These are phyloP conservation scores for Pyrus bretschneideri DNA, from an alignment of 306 rosid genomes.

Conservation along the genomic window DNA sequence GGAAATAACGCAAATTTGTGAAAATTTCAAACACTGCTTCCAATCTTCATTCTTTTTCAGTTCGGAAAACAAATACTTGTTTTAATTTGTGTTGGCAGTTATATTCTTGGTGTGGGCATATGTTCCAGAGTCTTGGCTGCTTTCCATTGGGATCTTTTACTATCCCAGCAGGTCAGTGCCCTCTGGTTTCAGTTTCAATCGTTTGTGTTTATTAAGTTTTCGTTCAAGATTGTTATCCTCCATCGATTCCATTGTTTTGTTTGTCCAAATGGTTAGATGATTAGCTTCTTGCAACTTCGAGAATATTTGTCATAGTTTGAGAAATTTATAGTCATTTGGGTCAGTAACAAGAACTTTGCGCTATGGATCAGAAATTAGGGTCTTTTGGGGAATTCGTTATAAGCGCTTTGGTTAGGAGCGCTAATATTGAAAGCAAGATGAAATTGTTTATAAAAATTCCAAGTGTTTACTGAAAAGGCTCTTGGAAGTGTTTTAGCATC, in stretches of 20 bases:
- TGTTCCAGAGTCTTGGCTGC: constrained; percentile 85
- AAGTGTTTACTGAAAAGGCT: background rate
- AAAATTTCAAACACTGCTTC: too few species aligned
- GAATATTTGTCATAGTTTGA: background rate
- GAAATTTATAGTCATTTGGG: background rate
- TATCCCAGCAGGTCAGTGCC: constrained; percentile 73
- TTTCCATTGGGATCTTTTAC: constrained; percentile 71
- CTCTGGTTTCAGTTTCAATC: background rate
- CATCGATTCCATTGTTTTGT: background rate
- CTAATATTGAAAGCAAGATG: background rate
- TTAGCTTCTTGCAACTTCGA: background rate
- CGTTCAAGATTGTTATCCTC: background rate
- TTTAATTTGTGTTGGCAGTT: constrained; percentile 41
- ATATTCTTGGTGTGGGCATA: constrained; percentile 90
- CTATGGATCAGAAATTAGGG: background rate
- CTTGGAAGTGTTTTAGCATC: background rate
- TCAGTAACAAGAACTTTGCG: background rate
- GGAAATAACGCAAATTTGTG: too few species aligned
- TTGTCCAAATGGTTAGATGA: background rate
- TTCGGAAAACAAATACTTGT: background rate
- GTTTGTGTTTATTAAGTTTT: background rate
- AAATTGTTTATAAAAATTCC: background rate
- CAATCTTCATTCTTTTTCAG: too few species aligned
- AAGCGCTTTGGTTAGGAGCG: background rate
- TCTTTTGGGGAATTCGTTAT: background rate